phyloP scores from a whole-genome alignment of 2,329 filamentous ascomycete genomes.

The Aspergillus tubingensis region DNA sequence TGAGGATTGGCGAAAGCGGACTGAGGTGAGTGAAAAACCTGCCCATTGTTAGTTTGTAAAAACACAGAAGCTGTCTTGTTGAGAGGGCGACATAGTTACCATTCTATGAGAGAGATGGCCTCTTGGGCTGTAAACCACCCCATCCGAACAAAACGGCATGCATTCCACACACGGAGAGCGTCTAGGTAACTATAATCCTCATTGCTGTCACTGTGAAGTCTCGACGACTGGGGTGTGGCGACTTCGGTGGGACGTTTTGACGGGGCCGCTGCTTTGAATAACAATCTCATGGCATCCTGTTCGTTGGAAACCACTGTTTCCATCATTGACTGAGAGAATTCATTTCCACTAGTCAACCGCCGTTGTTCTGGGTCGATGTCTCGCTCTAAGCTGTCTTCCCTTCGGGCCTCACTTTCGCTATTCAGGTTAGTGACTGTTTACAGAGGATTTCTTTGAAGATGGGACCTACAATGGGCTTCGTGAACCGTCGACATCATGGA shows the following conservation, averaged over 20 bases:
- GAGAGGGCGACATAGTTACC: constrained; percentile 31
- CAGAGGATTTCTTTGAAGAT: not conserved
- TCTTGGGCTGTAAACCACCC: constrained; percentile 57
- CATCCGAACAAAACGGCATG: constrained; percentile 54
- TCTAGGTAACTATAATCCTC: constrained; percentile 13
- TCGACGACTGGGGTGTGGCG: constrained; percentile 13
- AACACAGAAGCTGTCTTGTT: not conserved
- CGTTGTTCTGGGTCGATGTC: no score
- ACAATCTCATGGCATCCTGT: constrained; percentile 52
- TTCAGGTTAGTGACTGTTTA: not conserved
- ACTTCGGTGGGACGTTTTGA: constrained; percentile 35
- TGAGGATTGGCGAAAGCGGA: constrained; percentile 51
- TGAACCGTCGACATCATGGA: not conserved
- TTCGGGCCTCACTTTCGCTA: not conserved
- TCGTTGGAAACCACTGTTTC: constrained; percentile 53
- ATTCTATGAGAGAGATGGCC: constrained; percentile 52
- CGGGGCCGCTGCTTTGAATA: constrained; percentile 51
- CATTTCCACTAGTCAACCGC: not conserved
- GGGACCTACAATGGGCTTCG: not conserved
- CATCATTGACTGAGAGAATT: constrained; percentile 45
- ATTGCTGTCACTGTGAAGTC: not conserved
- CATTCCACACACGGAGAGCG: constrained; percentile 50
- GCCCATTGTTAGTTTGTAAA: not conserved
- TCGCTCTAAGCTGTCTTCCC: not conserved
- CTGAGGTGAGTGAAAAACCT: constrained; percentile 52